Percentiles rank a stretch among this genome's conserved stretches.
Evolutionary conservation across 306 rosid species (phyloP).

Genomic region (Pyrus communis): DNA sequence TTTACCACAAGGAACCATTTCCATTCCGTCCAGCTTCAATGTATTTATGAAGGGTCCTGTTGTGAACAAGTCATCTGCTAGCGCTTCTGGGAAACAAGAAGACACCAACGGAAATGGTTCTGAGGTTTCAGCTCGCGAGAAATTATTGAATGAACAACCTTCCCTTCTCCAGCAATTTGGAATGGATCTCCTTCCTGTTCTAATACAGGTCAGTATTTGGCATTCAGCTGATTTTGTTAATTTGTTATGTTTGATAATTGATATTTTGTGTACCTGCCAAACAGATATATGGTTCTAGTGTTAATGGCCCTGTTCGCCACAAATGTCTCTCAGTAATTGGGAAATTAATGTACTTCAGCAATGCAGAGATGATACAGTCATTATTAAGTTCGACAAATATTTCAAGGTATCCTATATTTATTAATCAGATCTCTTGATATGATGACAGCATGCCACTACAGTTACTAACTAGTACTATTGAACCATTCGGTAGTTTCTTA

Average conservation of each 20-base stretch:
- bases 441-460: neutral
- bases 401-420: conserved; percentile 58
- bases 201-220: conserved; percentile 61
- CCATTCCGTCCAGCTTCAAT: conserved; percentile 64
- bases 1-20: conserved; percentile 84
- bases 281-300: conserved; percentile 97
- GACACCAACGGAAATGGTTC: conserved; percentile 53
- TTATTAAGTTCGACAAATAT: conserved; percentile 71
- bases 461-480: conserved; percentile 8
- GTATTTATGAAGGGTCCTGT: conserved; percentile 68
- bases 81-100: conserved; percentile 76
- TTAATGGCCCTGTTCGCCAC: conserved; percentile 92
- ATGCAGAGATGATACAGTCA: conserved; percentile 93
- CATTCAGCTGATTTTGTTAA: neutral
- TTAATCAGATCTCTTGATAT: conserved; percentile 6
- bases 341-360: conserved; percentile 88
- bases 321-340: conserved; percentile 91
- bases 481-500: conserved; percentile 57
- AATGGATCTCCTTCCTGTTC: conserved; percentile 87
- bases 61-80: conserved; percentile 54
- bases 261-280: conserved; percentile 12
- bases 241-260: conserved; percentile 8
- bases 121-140: conserved; percentile 84
- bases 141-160: conserved; percentile 83
- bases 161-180: conserved; percentile 90